Evolutionary conservation across 2,329 filamentous ascomycete genomes (phyloP).

Genomic region (Xylaria sp.): DNA sequence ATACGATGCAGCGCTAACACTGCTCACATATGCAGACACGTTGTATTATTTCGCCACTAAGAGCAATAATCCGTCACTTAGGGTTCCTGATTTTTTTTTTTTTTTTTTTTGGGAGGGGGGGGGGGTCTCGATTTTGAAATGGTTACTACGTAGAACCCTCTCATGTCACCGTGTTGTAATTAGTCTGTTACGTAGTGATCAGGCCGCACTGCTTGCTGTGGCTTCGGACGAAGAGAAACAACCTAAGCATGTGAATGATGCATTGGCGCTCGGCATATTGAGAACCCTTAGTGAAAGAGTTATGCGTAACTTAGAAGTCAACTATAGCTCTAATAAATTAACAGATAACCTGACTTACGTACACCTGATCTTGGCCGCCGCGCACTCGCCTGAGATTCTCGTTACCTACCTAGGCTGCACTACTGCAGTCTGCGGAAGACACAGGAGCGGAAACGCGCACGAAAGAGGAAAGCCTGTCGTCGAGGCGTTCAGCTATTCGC

Average conservation of each 20-base stretch:
- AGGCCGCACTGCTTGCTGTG: not conserved
- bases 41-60: slow-evolving; percentile 42
- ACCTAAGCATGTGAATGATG: not conserved
- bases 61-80: slow-evolving; percentile 37
- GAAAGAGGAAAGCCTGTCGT: slow-evolving; percentile 10
- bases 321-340: not conserved
- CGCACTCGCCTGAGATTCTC: not conserved
- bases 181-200: not conserved
- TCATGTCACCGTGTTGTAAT: not conserved
- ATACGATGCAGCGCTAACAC: slow-evolving; percentile 32
- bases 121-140: too few species aligned
- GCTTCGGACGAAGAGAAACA: not conserved
- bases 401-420: not conserved
- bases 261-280: not conserved
- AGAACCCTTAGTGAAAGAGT: not conserved
- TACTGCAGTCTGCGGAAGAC: slow-evolving; percentile 3
- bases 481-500: slow-evolving; percentile 15
- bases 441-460: slow-evolving; percentile 1
- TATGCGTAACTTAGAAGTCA: not conserved
- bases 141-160: not conserved
- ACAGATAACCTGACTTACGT: not conserved
- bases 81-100: slow-evolving; percentile 8
- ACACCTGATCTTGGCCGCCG: not conserved
- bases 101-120: too few species aligned
- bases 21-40: slow-evolving; percentile 34